Percentiles rank a stretch among this genome's conserved stretches.
Evolutionary conservation across 1,284 basidiomycete genomes (phyloP).

Genomic region (Ganoderma sinense): DNA sequence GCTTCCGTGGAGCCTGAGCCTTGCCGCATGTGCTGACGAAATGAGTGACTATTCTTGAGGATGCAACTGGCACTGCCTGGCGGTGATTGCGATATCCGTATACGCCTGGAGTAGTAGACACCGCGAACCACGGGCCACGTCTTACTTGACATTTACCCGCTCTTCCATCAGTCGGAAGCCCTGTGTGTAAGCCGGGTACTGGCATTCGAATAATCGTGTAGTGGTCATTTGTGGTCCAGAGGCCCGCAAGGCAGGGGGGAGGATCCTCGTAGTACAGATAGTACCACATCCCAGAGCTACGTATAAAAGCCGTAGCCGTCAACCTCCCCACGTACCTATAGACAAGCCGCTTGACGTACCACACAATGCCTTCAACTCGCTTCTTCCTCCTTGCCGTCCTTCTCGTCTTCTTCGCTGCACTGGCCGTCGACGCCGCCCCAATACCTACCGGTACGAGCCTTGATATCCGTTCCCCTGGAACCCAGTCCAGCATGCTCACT

Average conservation of each 20-base stretch:
- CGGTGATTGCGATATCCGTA: background rate
- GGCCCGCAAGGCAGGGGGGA: too few relatives aligned
- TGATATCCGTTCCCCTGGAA: background rate
- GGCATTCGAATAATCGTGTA: background rate
- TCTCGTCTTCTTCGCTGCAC: background rate
- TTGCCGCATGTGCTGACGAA: background rate
- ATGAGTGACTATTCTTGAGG: background rate
- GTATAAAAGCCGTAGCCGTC: background rate
- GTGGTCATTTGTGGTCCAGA: background rate
- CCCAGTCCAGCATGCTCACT: background rate
- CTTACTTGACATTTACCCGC: background rate
- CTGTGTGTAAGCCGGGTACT: background rate
- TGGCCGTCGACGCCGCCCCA: background rate
- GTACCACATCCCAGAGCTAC: background rate
- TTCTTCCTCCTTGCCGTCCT: background rate
- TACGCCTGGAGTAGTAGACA: background rate
- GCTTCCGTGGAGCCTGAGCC: background rate
- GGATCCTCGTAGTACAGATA: background rate
- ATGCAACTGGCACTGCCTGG: background rate
- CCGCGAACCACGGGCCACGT: background rate
- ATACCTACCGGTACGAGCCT: background rate
- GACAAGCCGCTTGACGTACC: background rate
- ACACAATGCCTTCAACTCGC: background rate
- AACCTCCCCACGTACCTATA: background rate
- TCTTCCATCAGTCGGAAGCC: background rate